Conservation (phyloP, 768 basidiomycete species). For the Suillus paluster region DNA sequence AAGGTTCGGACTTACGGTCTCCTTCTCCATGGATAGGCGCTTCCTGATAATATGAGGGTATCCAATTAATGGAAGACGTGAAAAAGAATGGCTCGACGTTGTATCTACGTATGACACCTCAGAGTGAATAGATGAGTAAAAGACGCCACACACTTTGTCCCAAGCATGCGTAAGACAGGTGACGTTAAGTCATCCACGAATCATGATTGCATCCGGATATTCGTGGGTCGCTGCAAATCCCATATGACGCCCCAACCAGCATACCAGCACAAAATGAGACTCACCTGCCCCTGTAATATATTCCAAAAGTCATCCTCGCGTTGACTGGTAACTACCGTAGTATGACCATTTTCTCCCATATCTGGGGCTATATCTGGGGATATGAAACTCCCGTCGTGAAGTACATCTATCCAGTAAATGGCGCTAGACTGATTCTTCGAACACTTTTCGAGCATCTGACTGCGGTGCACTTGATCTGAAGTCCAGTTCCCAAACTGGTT, state of each 20-base stretch:
- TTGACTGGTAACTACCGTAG: conserved; percentile 16
- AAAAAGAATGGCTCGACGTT: conserved; percentile 41
- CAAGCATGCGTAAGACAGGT: conserved; percentile 36
- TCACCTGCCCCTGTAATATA: conserved; percentile 31
- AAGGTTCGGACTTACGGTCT: conserved; percentile 31
- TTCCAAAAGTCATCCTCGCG: conserved; percentile 33
- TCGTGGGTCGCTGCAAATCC: conserved; percentile 15
- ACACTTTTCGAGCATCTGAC: conserved; percentile 27
- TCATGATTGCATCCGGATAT: conserved; percentile 25
- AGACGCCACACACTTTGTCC: conserved; percentile 27
- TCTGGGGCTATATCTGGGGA: neutral
- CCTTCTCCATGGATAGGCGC: conserved; percentile 22
- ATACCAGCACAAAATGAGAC: conserved; percentile 10
- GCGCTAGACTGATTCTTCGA: conserved; percentile 18
- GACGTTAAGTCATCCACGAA: conserved; percentile 34
- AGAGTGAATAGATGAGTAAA: neutral
- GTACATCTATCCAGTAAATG: conserved; percentile 30
- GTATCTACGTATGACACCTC: conserved; percentile 22
- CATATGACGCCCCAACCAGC: neutral
- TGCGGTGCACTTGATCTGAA: conserved; percentile 33
- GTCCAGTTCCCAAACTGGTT: conserved; percentile 49
- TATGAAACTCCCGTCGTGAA: neutral
- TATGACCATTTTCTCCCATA: neutral
- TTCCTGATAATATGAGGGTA: conserved; percentile 39
- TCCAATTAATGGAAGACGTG: conserved; percentile 35